Percentiles rank a stretch among this genome's conserved stretches.
These are phyloP conservation scores for Gaeumannomyces tritici DNA, from an alignment of 2,329 filamentous ascomycete species.

Conservation along the genomic window DNA sequence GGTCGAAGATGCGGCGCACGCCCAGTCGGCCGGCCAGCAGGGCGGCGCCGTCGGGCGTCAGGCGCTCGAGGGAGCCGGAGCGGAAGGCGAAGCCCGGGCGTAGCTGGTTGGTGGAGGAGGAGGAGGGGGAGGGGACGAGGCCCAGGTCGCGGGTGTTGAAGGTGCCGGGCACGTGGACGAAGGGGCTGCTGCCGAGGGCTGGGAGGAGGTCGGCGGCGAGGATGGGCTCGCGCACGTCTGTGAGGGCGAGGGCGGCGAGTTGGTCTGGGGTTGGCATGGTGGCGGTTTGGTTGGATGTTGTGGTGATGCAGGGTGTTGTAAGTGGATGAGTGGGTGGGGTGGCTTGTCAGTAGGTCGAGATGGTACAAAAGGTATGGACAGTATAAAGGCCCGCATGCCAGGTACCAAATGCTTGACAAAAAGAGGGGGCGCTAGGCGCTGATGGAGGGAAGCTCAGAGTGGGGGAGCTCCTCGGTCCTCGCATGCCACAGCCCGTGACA, in stretches of 20 bases:
- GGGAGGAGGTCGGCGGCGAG: conserved; percentile 23
- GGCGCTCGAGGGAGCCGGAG: conserved; percentile 30
- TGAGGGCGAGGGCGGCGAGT: conserved; percentile 28
- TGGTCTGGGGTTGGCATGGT: conserved; percentile 10
- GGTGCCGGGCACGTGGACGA: conserved; percentile 33
- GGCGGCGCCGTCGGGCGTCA: conserved; percentile 24
- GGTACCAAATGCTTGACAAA: too few relatives aligned
- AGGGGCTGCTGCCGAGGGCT: conserved; percentile 31
- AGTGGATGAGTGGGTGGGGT: too few relatives aligned
- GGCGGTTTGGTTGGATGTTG: background rate
- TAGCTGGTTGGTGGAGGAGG: conserved; percentile 20
- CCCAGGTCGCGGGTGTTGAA: conserved; percentile 45
- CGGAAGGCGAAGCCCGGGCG: conserved; percentile 33
- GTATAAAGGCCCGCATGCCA: too few relatives aligned
- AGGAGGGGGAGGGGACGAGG: conserved; percentile 20
- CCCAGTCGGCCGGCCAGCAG: conserved; percentile 14
- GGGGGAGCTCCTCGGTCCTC: too few relatives aligned
- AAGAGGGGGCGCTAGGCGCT: too few relatives aligned
- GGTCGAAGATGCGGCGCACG: conserved; percentile 39
- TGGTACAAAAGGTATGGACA: too few relatives aligned
- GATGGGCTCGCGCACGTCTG: conserved; percentile 29
- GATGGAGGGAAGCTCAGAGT: too few relatives aligned
- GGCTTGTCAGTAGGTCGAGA: too few relatives aligned
- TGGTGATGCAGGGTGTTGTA: background rate
- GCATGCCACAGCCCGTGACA: too few relatives aligned